A percentile compares a stretch with the other conserved stretches of the same genome.
phyloP scores from a whole-genome alignment of 2,329 filamentous ascomycete genomes.

The Colletotrichum sp. region DNA sequence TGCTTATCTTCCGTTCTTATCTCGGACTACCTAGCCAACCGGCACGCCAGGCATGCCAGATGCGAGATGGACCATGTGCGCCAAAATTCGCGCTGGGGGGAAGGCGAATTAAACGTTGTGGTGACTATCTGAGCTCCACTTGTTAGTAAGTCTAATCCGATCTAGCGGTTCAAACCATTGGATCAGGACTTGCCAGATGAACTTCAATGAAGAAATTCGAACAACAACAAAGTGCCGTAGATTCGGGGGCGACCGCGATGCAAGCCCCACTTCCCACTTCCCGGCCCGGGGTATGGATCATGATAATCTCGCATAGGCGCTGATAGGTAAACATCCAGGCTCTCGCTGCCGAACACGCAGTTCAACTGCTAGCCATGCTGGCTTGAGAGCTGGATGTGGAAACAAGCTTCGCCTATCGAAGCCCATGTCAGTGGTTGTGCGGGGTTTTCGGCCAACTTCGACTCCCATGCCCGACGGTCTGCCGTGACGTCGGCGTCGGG shows the following conservation, averaged over 20 bases:
- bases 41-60: not conserved
- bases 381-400: not conserved
- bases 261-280: not conserved
- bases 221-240: not conserved
- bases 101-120: not conserved
- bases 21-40: not conserved
- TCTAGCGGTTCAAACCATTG: not conserved
- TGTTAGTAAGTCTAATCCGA: not conserved
- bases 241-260: not conserved
- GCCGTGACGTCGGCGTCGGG: not conserved
- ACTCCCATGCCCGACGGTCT: not conserved
- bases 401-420: not conserved
- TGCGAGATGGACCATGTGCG: not conserved
- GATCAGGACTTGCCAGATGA: not conserved
- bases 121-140: not conserved
- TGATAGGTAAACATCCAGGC: not conserved
- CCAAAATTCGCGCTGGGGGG: not conserved
- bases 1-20: not conserved
- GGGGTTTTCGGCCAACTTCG: not conserved
- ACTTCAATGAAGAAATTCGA: not conserved
- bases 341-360: not conserved
- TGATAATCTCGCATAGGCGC: not conserved
- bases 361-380: not conserved
- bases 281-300: not conserved
- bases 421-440: not conserved